These are phyloP conservation scores for Medicago arabica DNA, from an alignment of 306 rosid genomes.

Conservation along the genomic window DNA sequence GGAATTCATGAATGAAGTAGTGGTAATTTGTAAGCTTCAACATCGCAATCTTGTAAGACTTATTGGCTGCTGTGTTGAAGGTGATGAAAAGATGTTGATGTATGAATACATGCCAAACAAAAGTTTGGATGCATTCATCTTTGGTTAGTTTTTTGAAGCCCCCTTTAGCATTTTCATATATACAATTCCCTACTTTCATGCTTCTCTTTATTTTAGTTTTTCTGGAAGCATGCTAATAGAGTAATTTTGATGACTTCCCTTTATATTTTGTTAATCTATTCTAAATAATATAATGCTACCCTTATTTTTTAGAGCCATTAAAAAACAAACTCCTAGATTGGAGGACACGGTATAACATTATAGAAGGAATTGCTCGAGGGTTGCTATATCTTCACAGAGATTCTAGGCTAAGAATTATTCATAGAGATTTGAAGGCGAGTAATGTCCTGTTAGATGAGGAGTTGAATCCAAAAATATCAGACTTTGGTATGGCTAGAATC, in stretches of 20 bases:
- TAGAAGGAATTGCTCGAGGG: conserved; percentile 47
- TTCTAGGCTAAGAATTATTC: conserved; percentile 41
- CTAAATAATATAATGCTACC: no score
- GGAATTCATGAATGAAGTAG: conserved; percentile 48
- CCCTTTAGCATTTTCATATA: neutral
- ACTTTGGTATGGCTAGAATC: no score
- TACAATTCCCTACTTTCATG: neutral
- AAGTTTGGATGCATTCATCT: conserved; percentile 46
- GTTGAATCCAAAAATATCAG: no score
- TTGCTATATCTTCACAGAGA: conserved; percentile 45
- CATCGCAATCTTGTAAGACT: conserved; percentile 49
- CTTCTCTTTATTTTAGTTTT: no score
- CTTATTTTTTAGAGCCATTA: neutral
- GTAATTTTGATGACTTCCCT: neutral
- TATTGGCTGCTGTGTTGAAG: conserved; percentile 43
- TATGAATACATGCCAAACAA: conserved; percentile 45
- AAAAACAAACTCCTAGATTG: conserved; percentile 23
- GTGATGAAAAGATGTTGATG: conserved; percentile 47
- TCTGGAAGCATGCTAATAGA: neutral
- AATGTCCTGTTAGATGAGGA: conserved; percentile 26
- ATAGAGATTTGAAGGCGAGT: conserved; percentile 43
- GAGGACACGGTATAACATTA: conserved; percentile 25
- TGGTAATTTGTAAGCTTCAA: conserved; percentile 44
- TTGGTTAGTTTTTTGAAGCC: conserved; percentile 38
- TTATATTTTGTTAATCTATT: no score